Evolutionary conservation across 2,329 filamentous ascomycete species (phyloP).

Genomic region (Xylaria sp.): DNA sequence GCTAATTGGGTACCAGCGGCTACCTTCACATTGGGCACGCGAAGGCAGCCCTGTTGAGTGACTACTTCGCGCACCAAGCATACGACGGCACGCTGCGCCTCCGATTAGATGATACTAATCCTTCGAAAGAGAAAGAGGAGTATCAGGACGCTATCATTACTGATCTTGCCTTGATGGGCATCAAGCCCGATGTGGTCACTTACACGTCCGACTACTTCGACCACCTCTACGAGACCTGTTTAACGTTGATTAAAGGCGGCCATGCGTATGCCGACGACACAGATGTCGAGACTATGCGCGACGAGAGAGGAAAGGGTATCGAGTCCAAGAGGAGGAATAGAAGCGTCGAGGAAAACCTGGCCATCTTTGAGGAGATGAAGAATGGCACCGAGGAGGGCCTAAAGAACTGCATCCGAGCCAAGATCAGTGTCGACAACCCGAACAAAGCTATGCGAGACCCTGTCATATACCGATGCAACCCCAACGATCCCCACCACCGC

Average conservation of each 20-base stretch:
- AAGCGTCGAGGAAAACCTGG: conserved; percentile 83
- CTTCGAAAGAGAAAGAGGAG: conserved; percentile 96
- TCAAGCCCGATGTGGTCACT: conserved; percentile 85
- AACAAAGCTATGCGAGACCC: conserved; percentile 98
- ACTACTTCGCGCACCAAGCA: conserved; percentile 95
- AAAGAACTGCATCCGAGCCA: conserved; percentile 92
- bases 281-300: conserved; percentile 85
- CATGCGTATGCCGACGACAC: conserved; percentile 96
- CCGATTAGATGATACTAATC: conserved; percentile 97
- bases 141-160: conserved; percentile 94
- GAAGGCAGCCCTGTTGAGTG: conserved; percentile 91
- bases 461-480: conserved; percentile 95
- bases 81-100: conserved; percentile 92
- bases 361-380: conserved; percentile 94
- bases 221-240: conserved; percentile 85
- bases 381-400: conserved; percentile 80
- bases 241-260: conserved; percentile 86
- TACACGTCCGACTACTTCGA: conserved; percentile 98
- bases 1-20: conserved; percentile 59
- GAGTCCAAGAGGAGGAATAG: conserved; percentile 84
- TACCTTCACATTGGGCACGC: conserved; percentile 97
- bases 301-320: conserved; percentile 85
- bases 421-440: conserved; percentile 89
- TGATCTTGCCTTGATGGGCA: conserved; percentile 90
- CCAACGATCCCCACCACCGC: conserved; percentile 74